Evolutionary conservation across 208 protist species (phyloP), one percentile per base, ranked within the genome.

Genomic region (Wallacemonas sp.): DNA sequence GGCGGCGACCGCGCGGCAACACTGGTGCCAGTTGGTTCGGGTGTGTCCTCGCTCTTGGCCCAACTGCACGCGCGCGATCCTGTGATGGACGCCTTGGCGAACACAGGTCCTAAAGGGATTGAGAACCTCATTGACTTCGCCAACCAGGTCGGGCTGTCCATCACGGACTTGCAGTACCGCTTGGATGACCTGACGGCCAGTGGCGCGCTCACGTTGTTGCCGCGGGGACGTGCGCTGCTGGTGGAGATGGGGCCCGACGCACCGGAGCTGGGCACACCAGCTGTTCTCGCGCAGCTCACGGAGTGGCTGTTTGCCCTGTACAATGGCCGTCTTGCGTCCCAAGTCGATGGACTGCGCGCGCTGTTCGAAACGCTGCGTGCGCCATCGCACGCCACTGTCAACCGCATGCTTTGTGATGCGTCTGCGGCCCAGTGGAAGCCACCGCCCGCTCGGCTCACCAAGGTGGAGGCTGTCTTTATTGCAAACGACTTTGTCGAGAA

Each of bases 401-500:
- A 57, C 0, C 12, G 17, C 16, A 80, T 65, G 14, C 77, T 94
- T 11, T 58, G 64, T n/a, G 61, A 44, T 21, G 73, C 70, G 39
- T 49, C 63, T 12, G 32, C 21, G 5, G 32, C 46, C 12, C 16
- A 26, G 39, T 93, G 87, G 90, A 65, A 47, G 24, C 85, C 85
- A 4, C 85, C 90, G 0, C 46, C 74, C 5, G 69, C 70, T 1
- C 32, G 27, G 16, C 60, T 88, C 19, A 75, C 79, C 3, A 72
- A 72, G 33, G 41, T 90, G 39, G 80, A 87, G 19, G 91, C 88
- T 1, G 88, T 96, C 1, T 68, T 64, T 6, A 76, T 93, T 30
- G 81, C 75, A 9, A 94, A 94, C 63, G 81, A 90, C 47, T 96
- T 96, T 85, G 82, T 96, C 14, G 82, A 89, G 39, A 85, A 90